Evolutionary conservation across 2,329 filamentous ascomycete species (phyloP).

Genomic region (Herpotrichia juniperi): DNA sequence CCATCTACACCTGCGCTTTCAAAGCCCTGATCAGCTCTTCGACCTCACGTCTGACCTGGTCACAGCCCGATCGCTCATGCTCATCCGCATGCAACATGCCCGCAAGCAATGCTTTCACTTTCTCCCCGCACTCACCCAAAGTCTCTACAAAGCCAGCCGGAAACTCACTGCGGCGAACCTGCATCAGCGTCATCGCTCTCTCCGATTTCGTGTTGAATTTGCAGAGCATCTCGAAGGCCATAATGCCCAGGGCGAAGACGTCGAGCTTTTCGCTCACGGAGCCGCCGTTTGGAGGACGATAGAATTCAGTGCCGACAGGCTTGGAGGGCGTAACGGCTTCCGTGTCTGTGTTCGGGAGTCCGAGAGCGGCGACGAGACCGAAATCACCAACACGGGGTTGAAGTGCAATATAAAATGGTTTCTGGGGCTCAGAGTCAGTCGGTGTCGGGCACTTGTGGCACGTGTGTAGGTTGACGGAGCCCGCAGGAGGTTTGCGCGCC

Average conservation of each 20-base stretch:
- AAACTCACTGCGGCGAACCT: constrained; percentile 40
- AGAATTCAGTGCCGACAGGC: constrained; percentile 67
- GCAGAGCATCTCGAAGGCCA: constrained; percentile 67
- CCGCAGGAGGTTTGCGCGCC: constrained; percentile 42
- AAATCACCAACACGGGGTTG: constrained; percentile 72
- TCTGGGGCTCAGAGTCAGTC: constrained; percentile 22
- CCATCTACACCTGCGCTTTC: constrained; percentile 1
- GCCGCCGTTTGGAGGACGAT: constrained; percentile 55
- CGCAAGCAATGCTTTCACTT: constrained; percentile 31
- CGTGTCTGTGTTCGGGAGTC: constrained; percentile 32
- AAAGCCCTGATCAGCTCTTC: constrained; percentile 22
- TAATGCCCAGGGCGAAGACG: constrained; percentile 66
- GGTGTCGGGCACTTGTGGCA: constrained; percentile 57
- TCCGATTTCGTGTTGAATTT: constrained; percentile 56
- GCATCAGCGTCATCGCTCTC: constrained; percentile 41
- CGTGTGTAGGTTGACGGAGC: constrained; percentile 53
- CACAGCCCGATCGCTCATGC: constrained; percentile 32
- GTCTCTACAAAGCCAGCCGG: constrained; percentile 31
- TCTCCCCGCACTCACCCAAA: constrained; percentile 23
- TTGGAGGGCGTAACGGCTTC: constrained; percentile 32
- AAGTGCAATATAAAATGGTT: constrained; percentile 46
- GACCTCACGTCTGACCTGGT: constrained; percentile 34
- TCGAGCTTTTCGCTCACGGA: constrained; percentile 60
- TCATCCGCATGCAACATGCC: constrained; percentile 43
- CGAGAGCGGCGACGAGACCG: constrained; percentile 66